Base-by-base conservation (phyloP, 257 asterid genomes). In the Schizonepeta tenuifolia region DNA sequence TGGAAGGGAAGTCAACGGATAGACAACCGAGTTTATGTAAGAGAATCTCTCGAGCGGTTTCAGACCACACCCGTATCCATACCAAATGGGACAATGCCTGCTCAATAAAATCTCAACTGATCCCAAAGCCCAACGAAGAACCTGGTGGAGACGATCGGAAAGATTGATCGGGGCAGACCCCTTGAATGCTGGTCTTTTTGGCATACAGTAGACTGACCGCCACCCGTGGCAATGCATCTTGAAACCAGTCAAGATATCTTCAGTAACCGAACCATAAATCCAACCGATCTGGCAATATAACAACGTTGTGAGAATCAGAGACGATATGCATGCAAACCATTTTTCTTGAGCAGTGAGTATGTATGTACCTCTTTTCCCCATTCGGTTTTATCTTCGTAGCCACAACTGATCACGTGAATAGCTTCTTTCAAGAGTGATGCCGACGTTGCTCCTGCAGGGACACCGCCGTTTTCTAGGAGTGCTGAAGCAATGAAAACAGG, bases 181-280 rank as follows among this genome's bases (percentile, higher is more conserved):
- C 73, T 93, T 91, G 54, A 93, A 93, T 44, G 98, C 98, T 40
- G 98, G 85, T 49, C 90, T 72, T 75, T 75, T 81, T 10, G 98
- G 98, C 43, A 89, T 89, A 76, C 98, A 93, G 86, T 93, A 93
- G 40, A 93, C 98, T 1, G 98, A 90, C 71, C 98, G 79, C 98
- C 98, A 93, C 44, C 98, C 98, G 64, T 93, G 98, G 82, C 97
- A 93, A 76, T 93, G 98, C 98, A 93, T 93, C 81, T 93, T 93
- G 74, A 93, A 93, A 17, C 98, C 98, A 21, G 98, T 93, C 79
- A 93, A 87, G 85, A 93, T 93, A 84, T 93, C 98, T 84, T 93
- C 98, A 38, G 98, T 93, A 67, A 93, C 97, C 1, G 98, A 93
- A 60, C 98, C 98, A 36, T 93, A 93, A 76, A 93, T 93, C 98